These are phyloP conservation scores for Trichoderma reesei DNA, from an alignment of 495 filamentous ascomycete genomes.

Conservation along the genomic window DNA sequence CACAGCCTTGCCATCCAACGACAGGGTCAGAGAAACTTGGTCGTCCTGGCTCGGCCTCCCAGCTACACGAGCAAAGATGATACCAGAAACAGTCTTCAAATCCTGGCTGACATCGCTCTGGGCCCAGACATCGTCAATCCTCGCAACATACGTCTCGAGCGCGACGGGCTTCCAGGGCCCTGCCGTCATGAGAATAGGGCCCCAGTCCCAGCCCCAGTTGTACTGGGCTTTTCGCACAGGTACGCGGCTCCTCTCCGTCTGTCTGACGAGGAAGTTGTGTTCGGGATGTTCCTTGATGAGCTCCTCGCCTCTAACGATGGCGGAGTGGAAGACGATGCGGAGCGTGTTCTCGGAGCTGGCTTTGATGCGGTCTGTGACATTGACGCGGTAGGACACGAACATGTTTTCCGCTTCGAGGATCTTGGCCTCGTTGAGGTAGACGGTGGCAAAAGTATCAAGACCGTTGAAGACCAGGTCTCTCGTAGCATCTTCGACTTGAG, in stretches of 20 bases:
- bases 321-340: constrained; percentile 34
- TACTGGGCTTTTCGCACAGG: constrained; percentile 40
- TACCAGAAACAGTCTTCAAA: neutral
- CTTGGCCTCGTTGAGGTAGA: constrained; percentile 49
- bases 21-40: neutral
- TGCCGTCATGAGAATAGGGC: constrained; percentile 58
- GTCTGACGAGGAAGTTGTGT: constrained; percentile 36
- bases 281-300: constrained; percentile 31
- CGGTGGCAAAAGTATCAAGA: constrained; percentile 61
- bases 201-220: constrained; percentile 70
- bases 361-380: constrained; percentile 42
- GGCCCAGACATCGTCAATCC: constrained; percentile 47
- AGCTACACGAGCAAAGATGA: neutral
- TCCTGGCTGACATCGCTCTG: constrained; percentile 35
- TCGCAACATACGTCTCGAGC: constrained; percentile 50
- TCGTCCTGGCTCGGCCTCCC: neutral
- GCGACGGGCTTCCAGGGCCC: constrained; percentile 64
- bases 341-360: constrained; percentile 22
- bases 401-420: constrained; percentile 59
- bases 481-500: constrained; percentile 15
- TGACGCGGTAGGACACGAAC: constrained; percentile 53
- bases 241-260: constrained; percentile 34
- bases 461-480: constrained; percentile 59
- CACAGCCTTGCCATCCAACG: neutral
- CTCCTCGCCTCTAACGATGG: constrained; percentile 29